These are phyloP conservation scores for Rhododendron williamsianum DNA, from an alignment of 148 eudicot species.

Conservation along the genomic window DNA sequence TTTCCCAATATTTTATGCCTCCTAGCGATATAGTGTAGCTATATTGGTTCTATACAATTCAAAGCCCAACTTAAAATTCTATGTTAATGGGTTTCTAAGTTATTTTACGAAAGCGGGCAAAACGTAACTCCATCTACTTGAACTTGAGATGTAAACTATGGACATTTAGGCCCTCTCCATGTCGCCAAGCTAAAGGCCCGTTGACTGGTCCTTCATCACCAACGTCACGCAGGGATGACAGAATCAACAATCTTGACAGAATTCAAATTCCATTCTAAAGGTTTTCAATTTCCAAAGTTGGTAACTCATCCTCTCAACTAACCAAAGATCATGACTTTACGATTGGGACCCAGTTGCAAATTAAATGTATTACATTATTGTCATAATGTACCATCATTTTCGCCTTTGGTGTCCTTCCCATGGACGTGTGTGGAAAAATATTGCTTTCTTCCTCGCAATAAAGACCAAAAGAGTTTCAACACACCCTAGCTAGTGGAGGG, in stretches of 20 bases:
- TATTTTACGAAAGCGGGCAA: not conserved
- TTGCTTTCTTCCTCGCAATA: not conserved
- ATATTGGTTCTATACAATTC: not conserved
- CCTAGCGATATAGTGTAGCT: not conserved
- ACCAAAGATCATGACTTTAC: not conserved
- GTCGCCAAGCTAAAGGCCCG: not conserved
- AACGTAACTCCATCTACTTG: not conserved
- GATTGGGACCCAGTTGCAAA: not conserved
- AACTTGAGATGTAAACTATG: not conserved
- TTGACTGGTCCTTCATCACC: not conserved
- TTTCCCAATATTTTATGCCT: not conserved
- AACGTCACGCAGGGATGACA: not conserved
- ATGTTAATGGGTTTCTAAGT: not conserved
- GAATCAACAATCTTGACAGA: not conserved
- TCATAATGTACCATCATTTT: not conserved
- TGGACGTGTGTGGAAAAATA: conserved; percentile 10
- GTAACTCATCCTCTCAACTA: not conserved
- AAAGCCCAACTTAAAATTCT: not conserved
- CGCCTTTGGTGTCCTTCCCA: not conserved
- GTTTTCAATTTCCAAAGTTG: not conserved
- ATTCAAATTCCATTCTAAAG: not conserved
- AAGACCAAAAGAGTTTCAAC: not conserved
- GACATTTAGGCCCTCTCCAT: not conserved
- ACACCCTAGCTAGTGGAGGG: not conserved
- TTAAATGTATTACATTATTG: not conserved